Percentiles rank a stretch among this genome's conserved stretches.
Evolutionary conservation across 495 filamentous ascomycete species (phyloP).

Genomic region (Podospora conica): DNA sequence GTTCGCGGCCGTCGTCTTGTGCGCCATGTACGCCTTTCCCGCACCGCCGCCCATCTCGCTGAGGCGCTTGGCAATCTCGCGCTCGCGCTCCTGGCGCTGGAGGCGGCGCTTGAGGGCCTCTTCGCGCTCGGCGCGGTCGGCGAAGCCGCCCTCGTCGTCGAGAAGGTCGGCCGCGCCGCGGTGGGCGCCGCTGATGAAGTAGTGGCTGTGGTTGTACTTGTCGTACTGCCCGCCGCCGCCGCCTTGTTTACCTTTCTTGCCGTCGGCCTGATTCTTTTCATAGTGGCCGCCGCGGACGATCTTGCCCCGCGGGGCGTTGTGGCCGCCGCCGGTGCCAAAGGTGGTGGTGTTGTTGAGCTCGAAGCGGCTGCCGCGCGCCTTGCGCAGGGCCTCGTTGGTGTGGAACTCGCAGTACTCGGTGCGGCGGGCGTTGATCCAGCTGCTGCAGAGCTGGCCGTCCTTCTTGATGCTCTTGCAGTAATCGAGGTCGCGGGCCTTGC

Average conservation of each 20-base stretch:
- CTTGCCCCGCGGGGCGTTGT: neutral
- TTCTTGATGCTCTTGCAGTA: constrained; percentile 81
- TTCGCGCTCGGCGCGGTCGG: constrained; percentile 48
- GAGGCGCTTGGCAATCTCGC: constrained; percentile 69
- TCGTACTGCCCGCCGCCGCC: constrained; percentile 47
- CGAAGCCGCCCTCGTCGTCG: constrained; percentile 57
- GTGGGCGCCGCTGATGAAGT: constrained; percentile 46
- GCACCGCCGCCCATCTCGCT: constrained; percentile 55
- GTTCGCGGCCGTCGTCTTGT: constrained; percentile 25
- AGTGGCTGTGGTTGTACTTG: constrained; percentile 48
- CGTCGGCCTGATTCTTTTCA: neutral
- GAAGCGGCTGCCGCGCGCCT: constrained; percentile 63
- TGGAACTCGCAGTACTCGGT: constrained; percentile 94
- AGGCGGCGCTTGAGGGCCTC: constrained; percentile 64
- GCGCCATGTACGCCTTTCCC: constrained; percentile 72
- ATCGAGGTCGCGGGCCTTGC: constrained; percentile 74
- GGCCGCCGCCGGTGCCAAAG: constrained; percentile 33
- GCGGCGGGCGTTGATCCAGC: constrained; percentile 81
- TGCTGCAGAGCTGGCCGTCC: constrained; percentile 71
- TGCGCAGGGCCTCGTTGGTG: constrained; percentile 68
- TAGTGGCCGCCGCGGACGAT: neutral
- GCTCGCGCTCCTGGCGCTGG: constrained; percentile 68
- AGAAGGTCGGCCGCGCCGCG: constrained; percentile 60
- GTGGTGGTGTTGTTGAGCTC: constrained; percentile 65
- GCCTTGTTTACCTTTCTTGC: constrained; percentile 21